A percentile compares a stretch with the other conserved stretches of the same genome.
Conservation (phyloP, 805 yeast species). For the Blastobotrys terrestris region DNA sequence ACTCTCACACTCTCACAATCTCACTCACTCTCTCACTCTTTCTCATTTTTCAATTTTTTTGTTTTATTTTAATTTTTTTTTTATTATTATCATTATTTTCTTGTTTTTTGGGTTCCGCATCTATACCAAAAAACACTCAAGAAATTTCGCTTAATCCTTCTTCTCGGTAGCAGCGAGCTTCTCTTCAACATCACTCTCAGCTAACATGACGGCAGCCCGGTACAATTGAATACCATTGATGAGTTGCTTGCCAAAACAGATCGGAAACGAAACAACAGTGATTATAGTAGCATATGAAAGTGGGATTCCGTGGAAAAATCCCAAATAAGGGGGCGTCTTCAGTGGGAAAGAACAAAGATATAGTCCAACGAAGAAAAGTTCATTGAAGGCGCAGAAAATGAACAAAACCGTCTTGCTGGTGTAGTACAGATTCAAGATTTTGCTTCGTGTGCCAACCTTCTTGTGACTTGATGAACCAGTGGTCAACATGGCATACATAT, state of each 20-base stretch:
- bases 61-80: too few relatives aligned
- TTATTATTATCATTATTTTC: too few relatives aligned
- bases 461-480: slow-evolving; percentile 81
- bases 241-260: slow-evolving; percentile 85
- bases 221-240: slow-evolving; percentile 84
- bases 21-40: too few relatives aligned
- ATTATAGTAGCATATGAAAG: slow-evolving; percentile 57
- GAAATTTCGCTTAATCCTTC: not conserved
- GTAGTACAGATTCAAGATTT: slow-evolving; percentile 78
- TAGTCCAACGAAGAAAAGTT: slow-evolving; percentile 82
- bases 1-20: too few relatives aligned
- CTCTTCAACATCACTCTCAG: slow-evolving; percentile 62
- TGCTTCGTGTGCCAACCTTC: slow-evolving; percentile 63
- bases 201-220: slow-evolving; percentile 77
- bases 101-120: too few relatives aligned
- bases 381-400: slow-evolving; percentile 87
- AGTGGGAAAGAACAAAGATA: slow-evolving; percentile 67
- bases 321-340: slow-evolving; percentile 36
- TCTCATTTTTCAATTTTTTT: too few relatives aligned
- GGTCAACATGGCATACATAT: slow-evolving; percentile 90
- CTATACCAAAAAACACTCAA: too few relatives aligned
- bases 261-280: slow-evolving; percentile 63
- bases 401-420: slow-evolving; percentile 79
- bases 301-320: slow-evolving; percentile 30
- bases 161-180: not conserved